Evolutionary conservation across 2,329 filamentous ascomycete genomes (phyloP), one percentile per base, ranked within the genome.

Genomic region (Xylaria sp.): DNA sequence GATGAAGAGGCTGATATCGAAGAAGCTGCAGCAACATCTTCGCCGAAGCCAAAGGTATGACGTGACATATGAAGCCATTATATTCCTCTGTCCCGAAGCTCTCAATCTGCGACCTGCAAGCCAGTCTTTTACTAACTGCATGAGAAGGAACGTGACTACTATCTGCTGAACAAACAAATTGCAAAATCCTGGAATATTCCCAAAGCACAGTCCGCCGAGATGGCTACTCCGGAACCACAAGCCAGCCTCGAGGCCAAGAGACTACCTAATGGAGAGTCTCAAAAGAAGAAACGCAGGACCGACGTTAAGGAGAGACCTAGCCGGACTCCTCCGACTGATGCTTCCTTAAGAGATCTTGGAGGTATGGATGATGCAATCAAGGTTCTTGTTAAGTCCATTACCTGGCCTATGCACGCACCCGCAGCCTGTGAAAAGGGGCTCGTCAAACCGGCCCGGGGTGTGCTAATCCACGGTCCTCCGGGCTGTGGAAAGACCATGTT

Each of bases 401-500:
- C 92, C 50, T 85, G 93, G 72, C 93, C 93, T 1, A 88, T 97
- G 78, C 86, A 89, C 20, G 86, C 85, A 37, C 90, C 92, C 0
- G 85, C 91, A 72, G 86, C 89, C 57, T 95, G 92, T 75, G 82
- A 87, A 44, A 83, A 86, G 20, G 88, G 89, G 41, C 89, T 90
- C 31, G 87, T 93, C 54, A 89, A 92, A 44, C 89, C 92, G 50
- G 90, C 91, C 44, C 88, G 91, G 56, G 92, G 92, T 69, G 90
- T 97, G 18, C 82, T 97, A 28, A 85, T 97, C 5, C 92, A 97
- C 80, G 93, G 93, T 0, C 93, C 93, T 0, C 93, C 93, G 2
- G 93, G 93, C 31, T 96, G 93, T 76, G 93, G 93, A 74, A 97
- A 97, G 80, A 97, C 93, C 0, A 91, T 93, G 84, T 89, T 97